These are phyloP conservation scores for Leptographium radiaticola DNA, from an alignment of 2,329 filamentous ascomycete species.

Conservation along the genomic window DNA sequence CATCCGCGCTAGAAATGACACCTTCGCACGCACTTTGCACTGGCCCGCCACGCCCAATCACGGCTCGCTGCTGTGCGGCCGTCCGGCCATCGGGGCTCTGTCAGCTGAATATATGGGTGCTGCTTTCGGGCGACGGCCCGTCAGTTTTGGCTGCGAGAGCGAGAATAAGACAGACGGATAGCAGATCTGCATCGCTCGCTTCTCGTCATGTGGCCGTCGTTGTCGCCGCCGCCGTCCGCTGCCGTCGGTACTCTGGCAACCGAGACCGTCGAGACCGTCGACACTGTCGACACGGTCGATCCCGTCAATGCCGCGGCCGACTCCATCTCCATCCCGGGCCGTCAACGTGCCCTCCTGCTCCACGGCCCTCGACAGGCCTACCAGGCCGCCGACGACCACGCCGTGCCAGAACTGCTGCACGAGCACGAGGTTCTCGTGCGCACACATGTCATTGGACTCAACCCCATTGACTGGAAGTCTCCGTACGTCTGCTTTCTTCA, in stretches of 20 bases:
- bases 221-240: too few species aligned
- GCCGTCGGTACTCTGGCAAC: too few species aligned
- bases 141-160: too few species aligned
- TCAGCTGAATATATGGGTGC: too few species aligned
- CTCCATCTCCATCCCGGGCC: background rate
- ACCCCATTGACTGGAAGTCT: conserved; percentile 66
- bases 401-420: conserved; percentile 14
- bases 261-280: background rate
- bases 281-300: background rate
- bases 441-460: conserved; percentile 53
- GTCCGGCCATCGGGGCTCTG: background rate
- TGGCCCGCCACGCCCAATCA: background rate
- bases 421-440: conserved; percentile 46
- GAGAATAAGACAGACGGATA: too few species aligned
- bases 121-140: too few species aligned
- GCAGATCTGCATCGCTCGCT: background rate
- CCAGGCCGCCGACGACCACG: conserved; percentile 15
- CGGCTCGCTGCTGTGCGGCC: background rate
- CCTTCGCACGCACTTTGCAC: conserved; percentile 2
- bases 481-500: conserved; percentile 34
- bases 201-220: background rate
- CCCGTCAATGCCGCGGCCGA: background rate
- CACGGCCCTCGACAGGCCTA: conserved; percentile 18
- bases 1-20: conserved; percentile 1
- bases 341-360: conserved; percentile 17